Percentiles rank a stretch among this genome's conserved stretches.
phyloP scores from a whole-genome alignment of 176 grass and related monocot species.

The Lolium rigidum region DNA sequence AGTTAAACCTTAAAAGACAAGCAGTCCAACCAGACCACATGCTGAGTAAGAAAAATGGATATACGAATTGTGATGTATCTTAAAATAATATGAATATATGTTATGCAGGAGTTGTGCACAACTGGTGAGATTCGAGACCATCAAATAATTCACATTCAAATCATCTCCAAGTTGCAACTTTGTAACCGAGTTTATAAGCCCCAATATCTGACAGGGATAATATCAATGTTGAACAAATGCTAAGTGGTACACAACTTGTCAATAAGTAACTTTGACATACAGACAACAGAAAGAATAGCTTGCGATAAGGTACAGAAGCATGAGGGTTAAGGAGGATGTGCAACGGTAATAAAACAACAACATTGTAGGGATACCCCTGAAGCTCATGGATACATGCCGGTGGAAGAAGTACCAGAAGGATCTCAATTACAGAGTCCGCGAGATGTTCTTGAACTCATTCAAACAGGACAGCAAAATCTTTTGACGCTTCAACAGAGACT shows the following conservation, averaged over 20 bases:
- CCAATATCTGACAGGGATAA: not conserved
- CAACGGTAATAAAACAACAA: slow-evolving; percentile 35
- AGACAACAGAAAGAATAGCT: slow-evolving; percentile 11
- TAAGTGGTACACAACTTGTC: slow-evolving; percentile 31
- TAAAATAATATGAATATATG: not conserved
- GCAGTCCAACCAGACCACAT: slow-evolving; percentile 2
- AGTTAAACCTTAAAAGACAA: slow-evolving; percentile 36
- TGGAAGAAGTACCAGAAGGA: not conserved
- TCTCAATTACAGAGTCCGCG: slow-evolving; percentile 57
- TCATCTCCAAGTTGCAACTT: slow-evolving; percentile 17
- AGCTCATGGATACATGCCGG: slow-evolving; percentile 35
- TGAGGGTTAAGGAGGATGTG: not conserved
- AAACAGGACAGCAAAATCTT: slow-evolving; percentile 87
- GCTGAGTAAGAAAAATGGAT: slow-evolving; percentile 17
- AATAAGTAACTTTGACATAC: slow-evolving; percentile 54
- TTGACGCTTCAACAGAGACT: slow-evolving; percentile 85
- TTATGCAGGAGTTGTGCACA: slow-evolving; percentile 8
- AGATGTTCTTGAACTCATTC: slow-evolving; percentile 93
- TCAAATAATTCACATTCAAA: slow-evolving; percentile 6
- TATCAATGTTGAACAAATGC: slow-evolving; percentile 31
- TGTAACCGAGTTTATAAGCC: slow-evolving; percentile 4
- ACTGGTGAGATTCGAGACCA: slow-evolving; percentile 25
- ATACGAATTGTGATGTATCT: not conserved
- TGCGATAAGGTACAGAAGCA: slow-evolving; percentile 14
- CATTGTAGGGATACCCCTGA: slow-evolving; percentile 12